phyloP scores from a whole-genome alignment of 2,329 filamentous ascomycete species.

The Cercospora sp. region DNA sequence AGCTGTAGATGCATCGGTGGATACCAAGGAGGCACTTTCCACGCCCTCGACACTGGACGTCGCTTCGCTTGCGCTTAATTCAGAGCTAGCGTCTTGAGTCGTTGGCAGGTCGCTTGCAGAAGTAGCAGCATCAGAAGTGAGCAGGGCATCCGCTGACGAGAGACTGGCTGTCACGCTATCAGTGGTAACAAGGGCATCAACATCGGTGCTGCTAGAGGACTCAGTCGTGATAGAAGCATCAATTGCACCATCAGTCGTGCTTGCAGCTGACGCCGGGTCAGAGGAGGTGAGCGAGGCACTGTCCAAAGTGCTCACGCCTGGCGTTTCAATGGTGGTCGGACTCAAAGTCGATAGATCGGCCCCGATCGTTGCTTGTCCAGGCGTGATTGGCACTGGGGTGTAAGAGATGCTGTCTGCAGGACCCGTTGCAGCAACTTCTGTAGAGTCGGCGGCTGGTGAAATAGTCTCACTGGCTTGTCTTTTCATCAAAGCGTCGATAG shows the following conservation, averaged over 20 bases:
- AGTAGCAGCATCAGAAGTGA: neutral
- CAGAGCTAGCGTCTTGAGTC: neutral
- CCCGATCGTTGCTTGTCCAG: constrained; percentile 2
- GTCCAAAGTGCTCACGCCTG: neutral
- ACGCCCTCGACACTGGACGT: neutral
- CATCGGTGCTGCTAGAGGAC: neutral
- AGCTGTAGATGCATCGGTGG: neutral
- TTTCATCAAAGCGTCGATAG: constrained; percentile 6
- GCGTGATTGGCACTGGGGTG: neutral
- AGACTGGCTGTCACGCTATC: neutral
- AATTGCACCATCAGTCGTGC: too few relatives aligned
- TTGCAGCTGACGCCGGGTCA: neutral
- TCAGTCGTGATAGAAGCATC: neutral
- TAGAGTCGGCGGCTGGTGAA: neutral
- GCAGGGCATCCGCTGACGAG: neutral
- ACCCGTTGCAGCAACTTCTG: neutral
- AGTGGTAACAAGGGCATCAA: neutral
- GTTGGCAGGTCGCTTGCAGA: neutral
- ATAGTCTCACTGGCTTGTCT: neutral
- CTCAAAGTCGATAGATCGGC: neutral
- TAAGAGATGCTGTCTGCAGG: neutral
- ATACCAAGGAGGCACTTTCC: neutral
- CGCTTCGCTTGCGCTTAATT: neutral
- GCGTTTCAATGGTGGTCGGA: neutral
- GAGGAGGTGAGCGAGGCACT: neutral